Percentiles rank a stretch among this genome's conserved stretches.
These are phyloP conservation scores for Proliferodiscus dingleyae DNA, from an alignment of 2,329 filamentous ascomycete genomes.

Conservation along the genomic window DNA sequence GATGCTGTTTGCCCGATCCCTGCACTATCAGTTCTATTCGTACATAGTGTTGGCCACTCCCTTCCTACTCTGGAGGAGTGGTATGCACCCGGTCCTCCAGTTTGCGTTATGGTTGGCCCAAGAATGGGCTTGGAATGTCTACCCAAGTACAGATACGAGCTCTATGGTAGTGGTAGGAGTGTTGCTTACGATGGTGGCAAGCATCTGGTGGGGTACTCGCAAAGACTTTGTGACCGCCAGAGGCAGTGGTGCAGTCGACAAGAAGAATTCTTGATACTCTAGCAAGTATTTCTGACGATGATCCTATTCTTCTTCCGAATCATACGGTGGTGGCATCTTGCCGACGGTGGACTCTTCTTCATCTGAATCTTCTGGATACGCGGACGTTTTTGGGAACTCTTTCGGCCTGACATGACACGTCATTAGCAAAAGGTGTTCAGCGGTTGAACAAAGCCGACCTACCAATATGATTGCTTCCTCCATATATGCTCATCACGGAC, in stretches of 20 bases:
- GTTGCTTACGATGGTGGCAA: slow-evolving; percentile 58
- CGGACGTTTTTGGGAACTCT: slow-evolving; percentile 65
- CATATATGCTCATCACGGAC: slow-evolving; percentile 87
- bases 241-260: slow-evolving; percentile 22
- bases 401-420: slow-evolving; percentile 57
- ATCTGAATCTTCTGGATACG: slow-evolving; percentile 59
- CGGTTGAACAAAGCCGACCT: not conserved
- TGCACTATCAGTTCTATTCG: slow-evolving; percentile 73
- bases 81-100: slow-evolving; percentile 53
- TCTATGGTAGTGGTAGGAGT: slow-evolving; percentile 65
- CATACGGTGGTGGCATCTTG: slow-evolving; percentile 72
- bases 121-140: slow-evolving; percentile 72
- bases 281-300: slow-evolving; percentile 1
- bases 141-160: slow-evolving; percentile 60
- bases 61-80: slow-evolving; percentile 63
- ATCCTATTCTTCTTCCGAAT: slow-evolving; percentile 59
- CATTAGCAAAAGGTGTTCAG: slow-evolving; percentile 1
- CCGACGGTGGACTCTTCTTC: slow-evolving; percentile 77
- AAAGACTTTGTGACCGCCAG: slow-evolving; percentile 28
- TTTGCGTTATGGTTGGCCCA: slow-evolving; percentile 58
- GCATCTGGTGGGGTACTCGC: slow-evolving; percentile 34
- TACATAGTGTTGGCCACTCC: slow-evolving; percentile 71
- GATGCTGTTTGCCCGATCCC: slow-evolving; percentile 62
- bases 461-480: slow-evolving; percentile 90
- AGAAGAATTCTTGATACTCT: slow-evolving; percentile 20